These are phyloP conservation scores for Athelia sp. DNA, from an alignment of 1,284 basidiomycete species.

Conservation along the genomic window DNA sequence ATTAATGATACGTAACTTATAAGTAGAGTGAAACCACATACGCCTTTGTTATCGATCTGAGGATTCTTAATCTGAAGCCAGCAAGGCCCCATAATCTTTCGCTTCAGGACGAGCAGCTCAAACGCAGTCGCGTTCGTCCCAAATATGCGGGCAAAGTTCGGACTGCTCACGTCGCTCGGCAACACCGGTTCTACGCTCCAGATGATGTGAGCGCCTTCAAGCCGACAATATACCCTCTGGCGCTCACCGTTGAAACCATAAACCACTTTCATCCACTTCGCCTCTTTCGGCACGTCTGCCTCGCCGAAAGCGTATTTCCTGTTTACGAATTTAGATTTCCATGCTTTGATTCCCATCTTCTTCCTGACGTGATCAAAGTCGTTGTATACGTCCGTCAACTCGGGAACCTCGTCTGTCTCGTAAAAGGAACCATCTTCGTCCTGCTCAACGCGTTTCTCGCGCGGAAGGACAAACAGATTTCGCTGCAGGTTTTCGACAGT, in stretches of 20 bases:
- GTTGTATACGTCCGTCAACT: constrained; percentile 66
- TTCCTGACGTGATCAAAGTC: constrained; percentile 84
- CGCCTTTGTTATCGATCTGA: constrained; percentile 70
- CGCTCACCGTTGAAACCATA: constrained; percentile 74
- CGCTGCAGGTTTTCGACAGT: constrained; percentile 85
- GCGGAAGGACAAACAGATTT: constrained; percentile 91
- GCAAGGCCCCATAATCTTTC: constrained; percentile 98
- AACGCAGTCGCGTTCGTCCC: constrained; percentile 94
- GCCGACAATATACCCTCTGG: too few relatives aligned
- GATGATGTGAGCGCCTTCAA: too few relatives aligned
- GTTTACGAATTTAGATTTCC: constrained; percentile 80
- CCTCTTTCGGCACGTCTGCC: constrained; percentile 76
- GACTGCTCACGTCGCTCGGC: constrained; percentile 69
- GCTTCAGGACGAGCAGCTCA: constrained; percentile 91
- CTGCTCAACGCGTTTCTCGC: constrained; percentile 60
- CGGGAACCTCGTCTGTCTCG: constrained; percentile 76
- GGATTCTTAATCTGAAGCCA: constrained; percentile 88
- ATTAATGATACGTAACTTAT: constrained; percentile 5
- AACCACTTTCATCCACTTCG: constrained; percentile 89
- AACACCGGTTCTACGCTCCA: constrained; percentile 47
- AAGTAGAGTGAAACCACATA: constrained; percentile 31
- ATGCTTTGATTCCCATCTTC: constrained; percentile 73
- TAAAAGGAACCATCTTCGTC: constrained; percentile 50
- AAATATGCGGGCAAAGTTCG: constrained; percentile 85
- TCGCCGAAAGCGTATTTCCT: constrained; percentile 94